These are phyloP conservation scores for Chromera velia DNA, from an alignment of 73 alveolate genomes.

Conservation along the genomic window DNA sequence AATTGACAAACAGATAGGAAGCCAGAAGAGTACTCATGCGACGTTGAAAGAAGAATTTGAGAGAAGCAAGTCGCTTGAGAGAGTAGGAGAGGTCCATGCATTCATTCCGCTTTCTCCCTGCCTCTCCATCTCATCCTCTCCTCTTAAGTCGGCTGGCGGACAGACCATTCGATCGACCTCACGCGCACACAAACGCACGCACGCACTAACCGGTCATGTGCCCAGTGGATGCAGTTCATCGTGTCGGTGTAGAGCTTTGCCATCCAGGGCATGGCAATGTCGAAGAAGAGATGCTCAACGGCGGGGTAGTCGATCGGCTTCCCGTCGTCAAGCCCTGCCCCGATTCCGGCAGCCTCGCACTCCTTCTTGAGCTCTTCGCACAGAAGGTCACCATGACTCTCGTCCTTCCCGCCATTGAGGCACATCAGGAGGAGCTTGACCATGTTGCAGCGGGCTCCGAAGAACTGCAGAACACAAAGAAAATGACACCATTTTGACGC, in stretches of 20 bases:
- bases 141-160: too few species aligned
- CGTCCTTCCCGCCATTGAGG: background rate
- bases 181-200: too few species aligned
- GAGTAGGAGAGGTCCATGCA: too few species aligned
- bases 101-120: too few species aligned
- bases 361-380: background rate
- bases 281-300: background rate
- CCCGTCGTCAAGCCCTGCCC: background rate
- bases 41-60: too few species aligned
- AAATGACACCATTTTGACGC: too few species aligned
- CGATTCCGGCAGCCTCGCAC: background rate
- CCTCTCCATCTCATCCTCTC: too few species aligned
- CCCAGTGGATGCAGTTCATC: conserved; percentile 4
- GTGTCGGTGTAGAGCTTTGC: background rate
- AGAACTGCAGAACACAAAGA: background rate
- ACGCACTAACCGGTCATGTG: too few species aligned
- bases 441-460: background rate
- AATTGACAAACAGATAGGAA: too few species aligned
- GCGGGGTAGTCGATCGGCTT: background rate
- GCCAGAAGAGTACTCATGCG: too few species aligned
- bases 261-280: background rate
- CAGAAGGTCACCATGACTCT: background rate
- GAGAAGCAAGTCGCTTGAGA: too few species aligned
- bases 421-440: background rate
- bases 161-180: too few species aligned